Conservation (phyloP, 768 basidiomycete species). For the Obba rivulosa region DNA sequence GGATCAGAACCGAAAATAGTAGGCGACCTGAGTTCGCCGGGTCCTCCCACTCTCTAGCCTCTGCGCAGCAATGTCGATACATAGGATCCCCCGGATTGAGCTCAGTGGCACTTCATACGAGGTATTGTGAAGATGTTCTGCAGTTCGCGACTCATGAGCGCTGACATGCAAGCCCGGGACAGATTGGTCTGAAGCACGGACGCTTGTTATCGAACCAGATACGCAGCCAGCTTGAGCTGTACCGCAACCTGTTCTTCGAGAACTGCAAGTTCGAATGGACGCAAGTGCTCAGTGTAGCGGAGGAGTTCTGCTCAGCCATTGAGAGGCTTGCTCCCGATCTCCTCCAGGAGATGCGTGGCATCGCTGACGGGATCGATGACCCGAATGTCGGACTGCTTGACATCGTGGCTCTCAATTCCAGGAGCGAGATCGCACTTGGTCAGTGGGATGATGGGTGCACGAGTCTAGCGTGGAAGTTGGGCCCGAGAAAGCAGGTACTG, state of each 20-base stretch:
- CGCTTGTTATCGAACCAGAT: slow-evolving; percentile 23
- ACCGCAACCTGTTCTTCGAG: slow-evolving; percentile 26
- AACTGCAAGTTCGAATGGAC: slow-evolving; percentile 29
- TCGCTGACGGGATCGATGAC: slow-evolving; percentile 23
- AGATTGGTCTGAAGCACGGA: slow-evolving; percentile 30
- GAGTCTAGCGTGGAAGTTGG: slow-evolving; percentile 24
- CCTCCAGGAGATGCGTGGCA: slow-evolving; percentile 29
- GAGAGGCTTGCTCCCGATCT: slow-evolving; percentile 22
- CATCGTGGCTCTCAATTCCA: slow-evolving; percentile 31
- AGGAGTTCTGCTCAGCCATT: slow-evolving; percentile 21
- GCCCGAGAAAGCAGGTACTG: slow-evolving; percentile 18
- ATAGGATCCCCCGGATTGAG: slow-evolving; percentile 1
- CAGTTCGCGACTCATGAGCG: background rate
- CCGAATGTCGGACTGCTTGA: slow-evolving; percentile 21
- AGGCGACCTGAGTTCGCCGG: too few species aligned
- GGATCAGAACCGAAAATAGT: too few species aligned
- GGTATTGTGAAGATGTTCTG: slow-evolving; percentile 1
- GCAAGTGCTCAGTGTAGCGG: slow-evolving; percentile 23
- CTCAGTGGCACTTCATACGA: slow-evolving; percentile 15
- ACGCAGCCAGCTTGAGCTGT: slow-evolving; percentile 25
- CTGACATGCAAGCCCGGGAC: background rate
- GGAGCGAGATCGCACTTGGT: slow-evolving; percentile 33
- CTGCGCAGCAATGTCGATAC: background rate
- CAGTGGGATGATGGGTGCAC: slow-evolving; percentile 34
- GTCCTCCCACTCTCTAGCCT: too few species aligned